Evolutionary conservation across 1,284 basidiomycete species (phyloP).

Genomic region (Heterobasidion irregulare): DNA sequence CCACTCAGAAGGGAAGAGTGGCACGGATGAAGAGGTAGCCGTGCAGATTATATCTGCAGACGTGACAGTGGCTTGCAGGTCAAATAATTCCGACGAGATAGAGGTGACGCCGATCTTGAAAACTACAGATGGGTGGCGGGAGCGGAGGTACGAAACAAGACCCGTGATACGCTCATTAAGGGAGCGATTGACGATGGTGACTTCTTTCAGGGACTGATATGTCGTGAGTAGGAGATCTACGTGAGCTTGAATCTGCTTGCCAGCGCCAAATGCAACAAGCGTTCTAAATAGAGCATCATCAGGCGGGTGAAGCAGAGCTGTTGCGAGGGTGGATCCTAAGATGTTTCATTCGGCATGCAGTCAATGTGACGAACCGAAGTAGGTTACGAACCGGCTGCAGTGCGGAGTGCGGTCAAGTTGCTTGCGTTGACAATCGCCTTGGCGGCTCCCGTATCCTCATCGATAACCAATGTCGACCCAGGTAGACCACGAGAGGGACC

Average conservation of each 20-base stretch:
- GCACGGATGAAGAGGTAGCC: slow-evolving; percentile 66
- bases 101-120: slow-evolving; percentile 16
- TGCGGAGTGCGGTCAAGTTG: slow-evolving; percentile 69
- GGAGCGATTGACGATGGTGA: slow-evolving; percentile 60
- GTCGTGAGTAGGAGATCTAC: slow-evolving; percentile 51
- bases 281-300: slow-evolving; percentile 25
- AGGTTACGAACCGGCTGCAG: slow-evolving; percentile 58
- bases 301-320: slow-evolving; percentile 39
- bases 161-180: slow-evolving; percentile 39
- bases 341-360: not conserved
- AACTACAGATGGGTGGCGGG: slow-evolving; percentile 29
- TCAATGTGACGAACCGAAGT: not conserved
- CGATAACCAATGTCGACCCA: slow-evolving; percentile 68
- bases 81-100: not conserved
- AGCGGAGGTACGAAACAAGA: slow-evolving; percentile 33
- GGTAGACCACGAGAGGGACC: slow-evolving; percentile 51
- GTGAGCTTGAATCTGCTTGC: slow-evolving; percentile 61
- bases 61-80: slow-evolving; percentile 22
- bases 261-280: slow-evolving; percentile 71
- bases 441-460: slow-evolving; percentile 58
- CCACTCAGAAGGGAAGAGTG: slow-evolving; percentile 63
- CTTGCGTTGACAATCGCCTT: slow-evolving; percentile 73
- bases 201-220: slow-evolving; percentile 45
- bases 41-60: slow-evolving; percentile 56
- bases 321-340: slow-evolving; percentile 67